These are phyloP conservation scores for Zygosaccharomyces kombuchaensis DNA, from an alignment of 805 yeast species.

Conservation along the genomic window DNA sequence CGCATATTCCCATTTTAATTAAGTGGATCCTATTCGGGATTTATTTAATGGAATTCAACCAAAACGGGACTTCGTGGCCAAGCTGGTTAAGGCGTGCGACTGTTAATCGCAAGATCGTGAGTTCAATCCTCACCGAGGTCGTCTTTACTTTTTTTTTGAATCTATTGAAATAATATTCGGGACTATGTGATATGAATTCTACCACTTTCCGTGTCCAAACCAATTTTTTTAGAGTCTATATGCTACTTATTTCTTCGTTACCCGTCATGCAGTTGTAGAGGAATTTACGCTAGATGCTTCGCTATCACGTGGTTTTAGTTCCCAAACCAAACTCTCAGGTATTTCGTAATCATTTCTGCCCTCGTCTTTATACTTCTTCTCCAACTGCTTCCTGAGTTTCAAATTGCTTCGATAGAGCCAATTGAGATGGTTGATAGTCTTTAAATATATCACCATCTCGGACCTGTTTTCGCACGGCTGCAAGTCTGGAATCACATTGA, in stretches of 20 bases:
- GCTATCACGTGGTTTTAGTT: slow-evolving; percentile 3
- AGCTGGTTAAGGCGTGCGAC: slow-evolving; percentile 61
- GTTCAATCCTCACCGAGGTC: slow-evolving; percentile 59
- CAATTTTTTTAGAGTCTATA: background rate
- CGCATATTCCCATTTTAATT: no score
- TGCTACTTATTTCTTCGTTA: background rate
- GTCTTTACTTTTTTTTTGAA: slow-evolving; percentile 23
- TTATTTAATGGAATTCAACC: no score
- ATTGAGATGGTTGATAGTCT: slow-evolving; percentile 54
- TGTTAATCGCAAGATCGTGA: slow-evolving; percentile 62
- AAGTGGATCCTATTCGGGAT: no score
- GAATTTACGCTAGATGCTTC: background rate
- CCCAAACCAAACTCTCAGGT: slow-evolving; percentile 13
- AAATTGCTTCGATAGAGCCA: slow-evolving; percentile 48
- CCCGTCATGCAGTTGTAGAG: background rate
- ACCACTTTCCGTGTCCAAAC: background rate
- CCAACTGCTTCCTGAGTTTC: slow-evolving; percentile 41
- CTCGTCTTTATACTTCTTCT: slow-evolving; percentile 18
- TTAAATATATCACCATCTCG: slow-evolving; percentile 68
- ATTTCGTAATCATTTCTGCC: slow-evolving; percentile 4
- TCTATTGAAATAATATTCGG: no score
- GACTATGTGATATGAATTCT: no score
- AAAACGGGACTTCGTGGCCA: slow-evolving; percentile 47
- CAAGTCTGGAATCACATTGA: slow-evolving; percentile 69
- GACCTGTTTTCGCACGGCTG: slow-evolving; percentile 69